phyloP scores from a whole-genome alignment of 371 early-diverging fungal species.

The Smittium mucronatum region DNA sequence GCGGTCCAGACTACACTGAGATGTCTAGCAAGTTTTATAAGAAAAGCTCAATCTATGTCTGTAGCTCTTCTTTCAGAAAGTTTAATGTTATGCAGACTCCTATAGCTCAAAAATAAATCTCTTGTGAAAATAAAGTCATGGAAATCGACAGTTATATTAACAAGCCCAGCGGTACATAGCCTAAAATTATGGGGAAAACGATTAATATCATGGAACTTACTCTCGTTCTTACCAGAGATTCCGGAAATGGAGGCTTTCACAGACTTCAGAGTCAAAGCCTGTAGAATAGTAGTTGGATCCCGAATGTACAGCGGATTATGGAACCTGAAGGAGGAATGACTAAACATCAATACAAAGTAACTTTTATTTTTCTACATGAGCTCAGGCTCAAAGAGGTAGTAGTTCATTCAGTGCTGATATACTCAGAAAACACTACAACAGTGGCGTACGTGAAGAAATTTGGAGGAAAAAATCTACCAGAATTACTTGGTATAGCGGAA shows the following conservation, averaged over 20 bases:
- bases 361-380: not conserved
- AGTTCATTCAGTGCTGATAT: not conserved
- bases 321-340: not conserved
- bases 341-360: not conserved
- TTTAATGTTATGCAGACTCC: not conserved
- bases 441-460: not conserved
- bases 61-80: not conserved
- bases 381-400: not conserved
- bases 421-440: not conserved
- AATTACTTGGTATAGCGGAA: not conserved
- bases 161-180: slow-evolving; percentile 1
- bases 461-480: not conserved
- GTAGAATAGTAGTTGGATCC: not conserved
- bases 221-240: not conserved
- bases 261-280: not conserved
- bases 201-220: not conserved
- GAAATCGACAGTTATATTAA: slow-evolving; percentile 1
- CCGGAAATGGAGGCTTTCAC: not conserved
- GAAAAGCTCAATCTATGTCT: slow-evolving; percentile 7
- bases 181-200: not conserved
- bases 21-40: slow-evolving; percentile 14
- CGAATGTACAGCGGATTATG: not conserved
- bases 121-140: not conserved
- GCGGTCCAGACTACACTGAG: not conserved
- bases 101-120: not conserved